phyloP scores from a whole-genome alignment of 306 rosid genomes.

The Cicer cuneatum region DNA sequence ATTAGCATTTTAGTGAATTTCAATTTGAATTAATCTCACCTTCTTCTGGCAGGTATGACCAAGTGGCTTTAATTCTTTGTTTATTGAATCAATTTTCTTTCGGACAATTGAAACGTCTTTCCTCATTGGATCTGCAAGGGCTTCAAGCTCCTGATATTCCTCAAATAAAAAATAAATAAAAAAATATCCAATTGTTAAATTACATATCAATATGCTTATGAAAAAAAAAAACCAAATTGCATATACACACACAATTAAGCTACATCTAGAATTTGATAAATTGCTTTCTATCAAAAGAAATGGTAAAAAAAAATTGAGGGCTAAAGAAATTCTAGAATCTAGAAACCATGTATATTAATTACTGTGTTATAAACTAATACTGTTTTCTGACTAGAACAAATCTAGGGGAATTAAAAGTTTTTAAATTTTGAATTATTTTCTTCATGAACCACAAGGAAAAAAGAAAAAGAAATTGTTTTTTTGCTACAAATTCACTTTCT shows the following conservation, averaged over 20 bases:
- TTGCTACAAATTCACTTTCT: slow-evolving; percentile 33
- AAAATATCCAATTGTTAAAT: slow-evolving; percentile 35
- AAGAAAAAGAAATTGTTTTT: slow-evolving; percentile 17
- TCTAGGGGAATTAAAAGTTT: slow-evolving; percentile 16
- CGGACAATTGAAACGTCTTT: slow-evolving; percentile 86
- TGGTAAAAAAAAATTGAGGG: background rate
- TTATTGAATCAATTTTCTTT: slow-evolving; percentile 81
- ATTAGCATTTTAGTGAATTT: slow-evolving; percentile 27
- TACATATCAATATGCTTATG: background rate
- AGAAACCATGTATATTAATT: background rate
- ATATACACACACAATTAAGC: background rate
- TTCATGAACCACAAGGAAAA: slow-evolving; percentile 20
- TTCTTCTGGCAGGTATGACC: slow-evolving; percentile 97
- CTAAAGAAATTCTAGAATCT: background rate
- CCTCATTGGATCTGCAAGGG: slow-evolving; percentile 96
- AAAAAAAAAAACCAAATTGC: slow-evolving; percentile 14
- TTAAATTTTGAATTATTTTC: slow-evolving; percentile 45
- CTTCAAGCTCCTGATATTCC: slow-evolving; percentile 85
- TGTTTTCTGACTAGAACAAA: slow-evolving; percentile 36
- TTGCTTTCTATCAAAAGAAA: background rate
- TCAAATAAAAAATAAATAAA: slow-evolving; percentile 21
- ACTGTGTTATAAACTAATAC: slow-evolving; percentile 26
- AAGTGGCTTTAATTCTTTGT: slow-evolving; percentile 97
- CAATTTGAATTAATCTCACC: slow-evolving; percentile 54
- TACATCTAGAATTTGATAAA: no score